Evolutionary conservation across 345 rosid genomes (phyloP).

Genomic region (Corymbia maculata): DNA sequence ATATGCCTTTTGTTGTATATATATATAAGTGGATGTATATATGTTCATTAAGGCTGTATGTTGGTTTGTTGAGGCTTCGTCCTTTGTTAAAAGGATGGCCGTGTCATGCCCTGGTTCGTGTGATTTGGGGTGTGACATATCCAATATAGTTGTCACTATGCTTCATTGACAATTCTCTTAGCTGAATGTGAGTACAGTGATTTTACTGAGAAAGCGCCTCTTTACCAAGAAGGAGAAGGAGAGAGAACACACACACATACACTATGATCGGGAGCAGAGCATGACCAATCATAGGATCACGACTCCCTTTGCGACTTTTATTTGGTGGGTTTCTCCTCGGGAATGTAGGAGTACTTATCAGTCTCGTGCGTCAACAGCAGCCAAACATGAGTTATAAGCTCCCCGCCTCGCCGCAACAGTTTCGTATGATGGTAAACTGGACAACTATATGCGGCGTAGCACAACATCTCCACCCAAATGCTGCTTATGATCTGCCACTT

Average conservation of each 20-base stretch:
- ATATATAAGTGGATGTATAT: too few relatives aligned
- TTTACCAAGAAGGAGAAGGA: not conserved
- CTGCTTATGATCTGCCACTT: not conserved
- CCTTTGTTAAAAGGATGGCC: too few relatives aligned
- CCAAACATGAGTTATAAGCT: not conserved
- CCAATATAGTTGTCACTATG: not conserved
- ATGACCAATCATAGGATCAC: not conserved
- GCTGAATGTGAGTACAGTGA: not conserved
- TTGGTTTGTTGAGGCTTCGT: too few relatives aligned
- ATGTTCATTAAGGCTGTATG: too few relatives aligned
- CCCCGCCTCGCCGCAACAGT: not conserved
- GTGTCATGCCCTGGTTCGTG: too few relatives aligned
- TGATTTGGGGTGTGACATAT: too few relatives aligned
- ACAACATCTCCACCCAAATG: not conserved
- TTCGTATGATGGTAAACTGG: not conserved
- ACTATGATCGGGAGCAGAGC: not conserved
- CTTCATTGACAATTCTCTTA: not conserved
- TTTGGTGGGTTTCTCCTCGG: not conserved
- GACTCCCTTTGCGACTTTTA: not conserved
- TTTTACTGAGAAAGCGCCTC: not conserved
- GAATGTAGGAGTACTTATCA: not conserved
- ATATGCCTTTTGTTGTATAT: too few relatives aligned
- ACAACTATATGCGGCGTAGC: not conserved
- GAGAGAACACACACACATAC: not conserved
- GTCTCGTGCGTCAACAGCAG: not conserved